Evolutionary conservation across 371 early-diverging fungal species (phyloP).

Genomic region (Apophysomyces elegans): DNA sequence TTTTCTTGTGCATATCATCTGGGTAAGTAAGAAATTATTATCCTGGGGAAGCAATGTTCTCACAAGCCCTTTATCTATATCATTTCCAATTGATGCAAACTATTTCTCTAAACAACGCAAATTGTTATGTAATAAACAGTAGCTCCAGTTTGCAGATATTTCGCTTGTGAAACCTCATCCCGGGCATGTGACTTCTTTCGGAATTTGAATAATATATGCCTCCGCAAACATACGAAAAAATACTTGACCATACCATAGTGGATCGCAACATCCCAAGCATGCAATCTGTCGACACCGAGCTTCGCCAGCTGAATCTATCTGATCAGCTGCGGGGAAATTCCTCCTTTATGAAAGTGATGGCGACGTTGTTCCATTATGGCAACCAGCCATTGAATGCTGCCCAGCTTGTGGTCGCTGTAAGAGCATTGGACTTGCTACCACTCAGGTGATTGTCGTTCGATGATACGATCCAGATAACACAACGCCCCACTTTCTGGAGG

Average conservation of each 20-base stretch:
- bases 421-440: slow-evolving; percentile 47
- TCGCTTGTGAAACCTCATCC: too few relatives aligned
- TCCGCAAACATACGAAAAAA: neutral
- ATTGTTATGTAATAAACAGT: too few relatives aligned
- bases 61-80: too few relatives aligned
- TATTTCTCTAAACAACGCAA: too few relatives aligned
- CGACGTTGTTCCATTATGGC: slow-evolving; percentile 54
- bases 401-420: slow-evolving; percentile 49
- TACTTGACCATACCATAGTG: neutral
- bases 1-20: too few relatives aligned
- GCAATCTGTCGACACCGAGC: slow-evolving; percentile 43
- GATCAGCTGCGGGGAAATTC: slow-evolving; percentile 50
- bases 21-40: too few relatives aligned
- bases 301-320: slow-evolving; percentile 44
- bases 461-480: slow-evolving; percentile 3
- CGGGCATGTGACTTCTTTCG: slow-evolving; percentile 13
- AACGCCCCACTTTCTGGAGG: slow-evolving; percentile 6
- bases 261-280: slow-evolving; percentile 18
- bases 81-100: too few relatives aligned
- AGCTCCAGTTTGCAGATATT: too few relatives aligned
- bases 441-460: slow-evolving; percentile 38
- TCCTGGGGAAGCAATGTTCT: too few relatives aligned
- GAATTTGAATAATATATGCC: slow-evolving; percentile 22
- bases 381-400: slow-evolving; percentile 54
- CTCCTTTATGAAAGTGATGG: slow-evolving; percentile 57